phyloP scores from a whole-genome alignment of 2,329 filamentous ascomycete species.

The Fusarium sp. region DNA sequence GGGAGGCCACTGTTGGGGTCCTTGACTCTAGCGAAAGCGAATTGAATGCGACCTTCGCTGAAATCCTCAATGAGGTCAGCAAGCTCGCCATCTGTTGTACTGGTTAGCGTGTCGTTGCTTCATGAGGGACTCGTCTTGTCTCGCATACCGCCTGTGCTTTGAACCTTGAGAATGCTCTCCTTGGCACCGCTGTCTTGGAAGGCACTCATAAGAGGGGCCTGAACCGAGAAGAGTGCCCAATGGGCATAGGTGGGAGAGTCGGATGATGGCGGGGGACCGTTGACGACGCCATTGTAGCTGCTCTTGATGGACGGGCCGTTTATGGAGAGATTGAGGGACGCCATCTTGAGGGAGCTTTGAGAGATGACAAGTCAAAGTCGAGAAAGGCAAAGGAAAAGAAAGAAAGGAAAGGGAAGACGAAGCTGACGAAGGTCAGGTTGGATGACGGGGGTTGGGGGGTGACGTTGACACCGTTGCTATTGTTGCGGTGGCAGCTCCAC shows the following conservation, averaged over 20 bases:
- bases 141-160: conserved; percentile 82
- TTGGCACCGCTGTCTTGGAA: conserved; percentile 89
- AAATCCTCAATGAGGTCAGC: conserved; percentile 93
- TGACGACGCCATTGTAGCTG: conserved; percentile 74
- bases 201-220: conserved; percentile 89
- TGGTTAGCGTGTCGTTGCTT: conserved; percentile 33
- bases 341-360: conserved; percentile 65
- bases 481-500: conserved; percentile 48
- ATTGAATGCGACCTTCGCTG: conserved; percentile 95
- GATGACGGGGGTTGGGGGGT: conserved; percentile 42
- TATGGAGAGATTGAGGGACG: conserved; percentile 81
- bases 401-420: conserved; percentile 20
- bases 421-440: conserved; percentile 40
- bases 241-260: conserved; percentile 85
- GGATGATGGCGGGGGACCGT: conserved; percentile 62
- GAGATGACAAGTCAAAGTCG: conserved; percentile 29
- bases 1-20: conserved; percentile 91
- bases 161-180: conserved; percentile 95
- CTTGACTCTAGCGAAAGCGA: conserved; percentile 95
- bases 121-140: not conserved
- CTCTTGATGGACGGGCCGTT: conserved; percentile 88
- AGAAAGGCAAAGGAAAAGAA: conserved; percentile 5
- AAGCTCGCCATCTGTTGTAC: conserved; percentile 82
- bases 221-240: conserved; percentile 95
- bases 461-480: conserved; percentile 49